These are phyloP conservation scores for Cladosporium oxysporum DNA, from an alignment of 2,329 filamentous ascomycete genomes.

Conservation along the genomic window DNA sequence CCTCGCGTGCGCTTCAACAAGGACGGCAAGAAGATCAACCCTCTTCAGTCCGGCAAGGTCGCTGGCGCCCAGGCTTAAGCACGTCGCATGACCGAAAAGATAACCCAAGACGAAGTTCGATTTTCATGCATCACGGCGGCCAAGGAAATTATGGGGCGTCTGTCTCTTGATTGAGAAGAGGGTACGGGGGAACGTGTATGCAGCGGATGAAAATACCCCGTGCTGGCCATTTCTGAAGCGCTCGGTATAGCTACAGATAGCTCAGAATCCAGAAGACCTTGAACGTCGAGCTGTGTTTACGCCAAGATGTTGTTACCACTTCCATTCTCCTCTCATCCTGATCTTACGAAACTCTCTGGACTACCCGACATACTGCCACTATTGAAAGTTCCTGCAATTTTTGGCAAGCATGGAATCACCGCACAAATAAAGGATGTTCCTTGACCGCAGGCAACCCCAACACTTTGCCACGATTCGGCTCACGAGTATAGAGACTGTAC, in stretches of 20 bases:
- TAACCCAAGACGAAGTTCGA: constrained; percentile 22
- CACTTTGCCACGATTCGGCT: neutral
- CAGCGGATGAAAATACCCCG: constrained; percentile 20
- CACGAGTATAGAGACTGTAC: neutral
- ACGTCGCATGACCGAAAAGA: constrained; percentile 20
- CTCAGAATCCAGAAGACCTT: constrained; percentile 22
- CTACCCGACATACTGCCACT: neutral
- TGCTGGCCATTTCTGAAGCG: constrained; percentile 19
- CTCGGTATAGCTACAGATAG: constrained; percentile 21
- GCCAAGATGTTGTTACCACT: neutral
- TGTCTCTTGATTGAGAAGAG: constrained; percentile 23
- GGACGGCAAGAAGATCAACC: constrained; percentile 99
- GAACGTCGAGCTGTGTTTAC: constrained; percentile 17
- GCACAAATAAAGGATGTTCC: neutral
- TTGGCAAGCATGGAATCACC: neutral
- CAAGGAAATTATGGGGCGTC: constrained; percentile 24
- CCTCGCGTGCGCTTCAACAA: constrained; percentile 99
- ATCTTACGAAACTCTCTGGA: neutral
- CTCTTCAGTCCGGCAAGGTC: constrained; percentile 74
- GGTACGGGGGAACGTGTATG: constrained; percentile 19
- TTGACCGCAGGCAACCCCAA: neutral
- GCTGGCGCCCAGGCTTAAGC: constrained; percentile 38
- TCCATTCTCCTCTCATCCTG: neutral
- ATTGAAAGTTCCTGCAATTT: neutral
- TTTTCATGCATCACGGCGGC: constrained; percentile 23